Conservation (phyloP, 1,284 basidiomycete genomes). For the Hymenochaete sp. region DNA sequence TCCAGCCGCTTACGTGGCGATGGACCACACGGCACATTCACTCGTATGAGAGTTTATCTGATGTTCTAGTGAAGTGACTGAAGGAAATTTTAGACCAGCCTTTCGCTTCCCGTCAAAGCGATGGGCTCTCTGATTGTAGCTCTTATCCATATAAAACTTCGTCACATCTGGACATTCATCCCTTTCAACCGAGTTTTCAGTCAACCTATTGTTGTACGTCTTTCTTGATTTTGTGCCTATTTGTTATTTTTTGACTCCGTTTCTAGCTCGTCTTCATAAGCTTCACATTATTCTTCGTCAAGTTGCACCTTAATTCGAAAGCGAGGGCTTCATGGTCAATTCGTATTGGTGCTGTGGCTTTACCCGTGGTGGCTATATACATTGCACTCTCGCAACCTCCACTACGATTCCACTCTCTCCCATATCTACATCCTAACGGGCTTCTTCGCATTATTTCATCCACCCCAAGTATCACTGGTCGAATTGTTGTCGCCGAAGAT, state of each 20-base stretch:
- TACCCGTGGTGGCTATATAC: slow-evolving; percentile 3
- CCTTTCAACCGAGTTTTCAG: slow-evolving; percentile 7
- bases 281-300: no score
- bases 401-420: slow-evolving; percentile 2
- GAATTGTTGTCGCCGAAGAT: slow-evolving; percentile 17
- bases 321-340: slow-evolving; percentile 7
- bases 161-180: slow-evolving; percentile 9
- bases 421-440: slow-evolving; percentile 11
- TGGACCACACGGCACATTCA: background rate
- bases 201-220: slow-evolving; percentile 9
- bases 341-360: background rate
- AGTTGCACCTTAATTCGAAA: background rate
- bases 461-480: slow-evolving; percentile 17
- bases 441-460: slow-evolving; percentile 17
- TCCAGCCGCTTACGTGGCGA: slow-evolving; percentile 7
- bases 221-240: background rate
- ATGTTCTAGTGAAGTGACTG: background rate
- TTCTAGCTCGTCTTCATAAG: no score
- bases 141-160: slow-evolving; percentile 1
- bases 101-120: slow-evolving; percentile 1
- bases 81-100: slow-evolving; percentile 1
- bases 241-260: background rate
- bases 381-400: slow-evolving; percentile 12
- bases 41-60: slow-evolving; percentile 5
- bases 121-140: slow-evolving; percentile 5